Percentiles rank a stretch among this genome's conserved stretches.
Conservation (phyloP, 495 filamentous ascomycete species). For the Hypoxylon lienhwacheense region DNA sequence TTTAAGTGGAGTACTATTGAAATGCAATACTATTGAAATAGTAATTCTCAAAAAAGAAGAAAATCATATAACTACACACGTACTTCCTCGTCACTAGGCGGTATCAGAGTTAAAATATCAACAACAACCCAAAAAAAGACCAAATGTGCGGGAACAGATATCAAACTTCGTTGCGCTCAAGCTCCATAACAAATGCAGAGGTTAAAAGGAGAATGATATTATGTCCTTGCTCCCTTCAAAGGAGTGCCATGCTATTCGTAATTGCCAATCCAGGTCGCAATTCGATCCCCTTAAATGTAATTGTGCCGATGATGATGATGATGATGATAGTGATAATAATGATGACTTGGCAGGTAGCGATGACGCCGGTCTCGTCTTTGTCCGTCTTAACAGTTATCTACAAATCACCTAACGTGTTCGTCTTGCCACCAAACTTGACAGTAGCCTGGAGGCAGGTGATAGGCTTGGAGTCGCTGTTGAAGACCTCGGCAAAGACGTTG, state of each 20-base stretch:
- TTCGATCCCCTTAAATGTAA: conserved; percentile 1
- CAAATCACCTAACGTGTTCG: conserved; percentile 14
- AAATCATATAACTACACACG: conserved; percentile 26
- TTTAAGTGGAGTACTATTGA: too few relatives aligned
- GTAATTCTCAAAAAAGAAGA: too few relatives aligned
- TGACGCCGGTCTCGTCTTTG: conserved; percentile 1
- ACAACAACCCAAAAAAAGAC: too few relatives aligned
- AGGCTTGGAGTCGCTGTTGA: conserved; percentile 62
- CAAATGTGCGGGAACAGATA: conserved; percentile 13
- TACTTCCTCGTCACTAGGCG: conserved; percentile 24
- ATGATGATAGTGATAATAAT: not conserved
- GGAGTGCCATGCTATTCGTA: conserved; percentile 27
- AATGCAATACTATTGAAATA: too few relatives aligned
- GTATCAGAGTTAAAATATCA: conserved; percentile 21
- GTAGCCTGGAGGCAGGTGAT: conserved; percentile 82
- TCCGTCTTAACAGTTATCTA: conserved; percentile 4
- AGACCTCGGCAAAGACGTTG: conserved; percentile 83
- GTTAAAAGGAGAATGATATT: conserved; percentile 12
- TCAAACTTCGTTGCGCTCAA: conserved; percentile 23
- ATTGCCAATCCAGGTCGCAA: conserved; percentile 18
- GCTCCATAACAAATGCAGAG: conserved; percentile 31
- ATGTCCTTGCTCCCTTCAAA: conserved; percentile 22
- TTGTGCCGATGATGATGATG: not conserved
- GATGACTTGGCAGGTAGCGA: not conserved
- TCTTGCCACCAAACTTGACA: conserved; percentile 55